These are phyloP conservation scores for Syncephalis plumigaleata DNA, from an alignment of 371 early-diverging fungal genomes.

Conservation along the genomic window DNA sequence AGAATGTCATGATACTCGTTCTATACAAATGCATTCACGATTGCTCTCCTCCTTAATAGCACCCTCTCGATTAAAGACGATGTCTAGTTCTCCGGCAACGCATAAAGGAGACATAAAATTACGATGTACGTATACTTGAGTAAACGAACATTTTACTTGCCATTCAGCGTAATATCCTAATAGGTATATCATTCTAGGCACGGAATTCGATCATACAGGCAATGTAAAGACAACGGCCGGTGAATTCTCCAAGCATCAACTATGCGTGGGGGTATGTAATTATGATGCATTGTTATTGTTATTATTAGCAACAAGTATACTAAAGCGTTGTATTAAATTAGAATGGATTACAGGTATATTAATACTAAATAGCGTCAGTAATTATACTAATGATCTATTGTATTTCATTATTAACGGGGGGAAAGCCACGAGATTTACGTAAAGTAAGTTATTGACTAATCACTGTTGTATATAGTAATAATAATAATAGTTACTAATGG, in stretches of 20 bases:
- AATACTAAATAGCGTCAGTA: background rate
- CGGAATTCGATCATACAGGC: conserved; percentile 56
- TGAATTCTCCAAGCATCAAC: conserved; percentile 55
- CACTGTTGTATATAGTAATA: too few relatives aligned
- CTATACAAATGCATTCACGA: too few relatives aligned
- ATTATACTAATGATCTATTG: background rate
- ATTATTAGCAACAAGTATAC: background rate
- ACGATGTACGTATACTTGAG: too few relatives aligned
- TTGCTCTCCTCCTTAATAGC: too few relatives aligned
- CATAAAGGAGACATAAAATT: too few relatives aligned
- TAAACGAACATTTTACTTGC: too few relatives aligned
- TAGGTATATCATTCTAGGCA: conserved; percentile 21
- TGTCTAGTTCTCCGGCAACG: too few relatives aligned
- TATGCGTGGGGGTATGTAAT: conserved; percentile 31
- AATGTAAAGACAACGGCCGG: conserved; percentile 50
- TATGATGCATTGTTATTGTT: background rate
- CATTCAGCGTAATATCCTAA: too few relatives aligned
- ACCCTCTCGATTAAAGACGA: too few relatives aligned
- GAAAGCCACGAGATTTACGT: conserved; percentile 48
- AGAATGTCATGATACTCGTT: too few relatives aligned
- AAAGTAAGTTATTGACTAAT: conserved; percentile 13
- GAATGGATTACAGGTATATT: conserved; percentile 35
- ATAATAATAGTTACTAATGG: background rate
- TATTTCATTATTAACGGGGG: background rate
- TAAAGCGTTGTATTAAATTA: too few relatives aligned